Evolutionary conservation across 768 basidiomycete species (phyloP), one percentile per base, ranked within the genome.

Genomic region (Mycena olivaceomarginata): DNA sequence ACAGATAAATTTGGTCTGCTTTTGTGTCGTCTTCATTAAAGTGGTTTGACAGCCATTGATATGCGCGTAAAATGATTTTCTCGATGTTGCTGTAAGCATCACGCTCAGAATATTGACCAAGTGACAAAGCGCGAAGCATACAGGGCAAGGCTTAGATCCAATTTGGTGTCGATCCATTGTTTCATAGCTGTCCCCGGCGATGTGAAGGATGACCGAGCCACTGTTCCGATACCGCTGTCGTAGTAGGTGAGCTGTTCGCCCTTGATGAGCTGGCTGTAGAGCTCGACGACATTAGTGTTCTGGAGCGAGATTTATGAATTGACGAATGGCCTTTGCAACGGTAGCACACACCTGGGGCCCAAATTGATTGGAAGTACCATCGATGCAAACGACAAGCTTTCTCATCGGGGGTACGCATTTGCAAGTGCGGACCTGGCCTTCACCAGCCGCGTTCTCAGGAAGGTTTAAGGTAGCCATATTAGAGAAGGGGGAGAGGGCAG

Each of bases 101-200:
- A n/a, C n/a, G n/a, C n/a, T n/a, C n/a, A n/a, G n/a, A n/a, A n/a
- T n/a, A n/a, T n/a, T n/a, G n/a, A n/a, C n/a, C n/a, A n/a, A n/a
- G n/a, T n/a, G n/a, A n/a, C n/a, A n/a, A n/a, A n/a, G n/a, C n/a
- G n/a, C n/a, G 16, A 16, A 31, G 51, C 82, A n/a, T 75, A 89
- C 89, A 83, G 77, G 18, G 87, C 89, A 53, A 90, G 67, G 5
- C 82, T 85, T 67, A 87, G 73, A 59, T 89, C 88, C 37, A 88
- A 67, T 13, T 40, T 66, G 67, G 82, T 81, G 22, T 70, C 77
- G 2, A 88, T 0, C 9, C 76, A 77, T 71, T 81, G 82, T 22
- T 62, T 72, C 45, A 73, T 31, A 39, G 81, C 84, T 22, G 67
- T 70, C 57, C 22, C 25, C 10, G 57, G 31, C 4, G 67, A 72